Evolutionary conservation across 495 filamentous ascomycete species (phyloP).

Genomic region (Immersiella caudata): DNA sequence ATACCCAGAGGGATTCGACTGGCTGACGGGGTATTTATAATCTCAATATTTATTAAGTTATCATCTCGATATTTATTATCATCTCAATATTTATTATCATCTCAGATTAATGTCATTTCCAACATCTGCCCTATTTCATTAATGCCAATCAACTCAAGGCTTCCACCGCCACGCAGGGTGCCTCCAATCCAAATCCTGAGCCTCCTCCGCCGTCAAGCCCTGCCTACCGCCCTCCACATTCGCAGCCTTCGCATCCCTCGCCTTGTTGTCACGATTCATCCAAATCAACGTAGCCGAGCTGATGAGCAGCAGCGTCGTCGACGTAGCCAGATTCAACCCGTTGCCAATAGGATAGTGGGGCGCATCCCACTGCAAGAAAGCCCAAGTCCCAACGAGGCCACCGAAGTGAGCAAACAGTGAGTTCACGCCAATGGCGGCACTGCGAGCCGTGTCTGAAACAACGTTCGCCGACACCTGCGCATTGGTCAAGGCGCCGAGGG

Average conservation of each 20-base stretch:
- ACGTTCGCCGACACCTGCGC: constrained; percentile 65
- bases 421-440: constrained; percentile 61
- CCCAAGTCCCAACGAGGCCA: constrained; percentile 67
- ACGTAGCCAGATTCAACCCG: constrained; percentile 64
- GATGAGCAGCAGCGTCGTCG: constrained; percentile 50
- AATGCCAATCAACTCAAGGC: neutral
- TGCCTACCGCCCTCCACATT: constrained; percentile 40
- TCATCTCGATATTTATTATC: no score
- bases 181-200: constrained; percentile 66
- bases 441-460: constrained; percentile 64
- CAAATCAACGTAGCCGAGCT: constrained; percentile 50
- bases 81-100: no score
- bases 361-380: constrained; percentile 60
- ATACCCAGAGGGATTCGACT: neutral
- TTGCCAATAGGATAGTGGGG: constrained; percentile 70
- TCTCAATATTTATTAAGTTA: no score
- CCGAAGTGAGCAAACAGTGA: constrained; percentile 70
- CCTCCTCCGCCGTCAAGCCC: constrained; percentile 51
- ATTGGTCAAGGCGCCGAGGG: constrained; percentile 62
- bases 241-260: constrained; percentile 50
- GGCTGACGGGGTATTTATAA: neutral
- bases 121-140: no score
- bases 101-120: no score
- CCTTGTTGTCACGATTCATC: constrained; percentile 61
- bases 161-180: constrained; percentile 54